A percentile compares a stretch with the other conserved stretches of the same genome.
These are phyloP conservation scores for Cyberlindnera maritima DNA, from an alignment of 805 yeast genomes.

Conservation along the genomic window DNA sequence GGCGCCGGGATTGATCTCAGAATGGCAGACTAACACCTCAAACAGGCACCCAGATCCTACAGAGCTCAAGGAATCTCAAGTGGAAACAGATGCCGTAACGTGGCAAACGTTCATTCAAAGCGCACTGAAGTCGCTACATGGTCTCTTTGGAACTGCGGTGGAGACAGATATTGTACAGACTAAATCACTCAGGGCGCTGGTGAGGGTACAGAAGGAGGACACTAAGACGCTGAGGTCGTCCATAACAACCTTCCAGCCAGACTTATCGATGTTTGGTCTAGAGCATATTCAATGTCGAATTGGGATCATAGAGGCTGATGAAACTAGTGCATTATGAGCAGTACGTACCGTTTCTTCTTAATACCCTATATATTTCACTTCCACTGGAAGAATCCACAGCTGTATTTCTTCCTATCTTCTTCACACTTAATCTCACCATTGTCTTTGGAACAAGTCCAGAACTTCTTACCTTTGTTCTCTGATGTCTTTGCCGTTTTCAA, in stretches of 20 bases:
- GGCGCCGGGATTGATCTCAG: too few relatives aligned
- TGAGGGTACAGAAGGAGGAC: conserved; percentile 31
- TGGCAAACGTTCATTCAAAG: conserved; percentile 37
- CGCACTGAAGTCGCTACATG: conserved; percentile 37
- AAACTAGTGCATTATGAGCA: background rate
- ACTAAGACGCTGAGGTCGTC: conserved; percentile 29
- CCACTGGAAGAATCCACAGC: conserved; percentile 59
- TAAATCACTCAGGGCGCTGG: conserved; percentile 24
- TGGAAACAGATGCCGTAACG: conserved; percentile 24
- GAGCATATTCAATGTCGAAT: conserved; percentile 26
- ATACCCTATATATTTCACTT: conserved; percentile 21
- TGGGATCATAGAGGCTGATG: conserved; percentile 5
- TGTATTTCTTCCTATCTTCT: conserved; percentile 29
- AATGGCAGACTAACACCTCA: background rate
- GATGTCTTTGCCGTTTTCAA: conserved; percentile 43
- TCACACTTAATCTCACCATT: conserved; percentile 24
- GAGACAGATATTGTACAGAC: conserved; percentile 32
- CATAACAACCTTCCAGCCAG: conserved; percentile 31
- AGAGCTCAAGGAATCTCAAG: conserved; percentile 1
- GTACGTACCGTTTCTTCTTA: too few relatives aligned
- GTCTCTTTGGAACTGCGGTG: conserved; percentile 39
- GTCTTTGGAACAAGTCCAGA: conserved; percentile 51
- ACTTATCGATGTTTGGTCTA: conserved; percentile 26
- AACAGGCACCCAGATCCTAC: conserved; percentile 7
- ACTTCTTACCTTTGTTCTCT: conserved; percentile 46